Percentiles rank a stretch among this genome's conserved stretches.
phyloP scores from a whole-genome alignment of 345 rosid species.

The Citrus sinensis region DVS_A1.0 CM039162.1:7783501-7784000 shows the following conservation, averaged over 20 bases:
- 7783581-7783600: not conserved
- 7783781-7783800: not conserved
- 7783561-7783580: not conserved
- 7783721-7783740: not conserved
- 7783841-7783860: not conserved
- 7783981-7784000: not conserved
- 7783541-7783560: not conserved
- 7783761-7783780: not conserved
- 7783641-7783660: not conserved
- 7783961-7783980: not conserved
- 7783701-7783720: not conserved
- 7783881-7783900: not conserved
- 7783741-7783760: slow-evolving; percentile 1
- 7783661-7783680: not conserved
- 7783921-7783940: not conserved
- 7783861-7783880: not conserved
- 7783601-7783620: not conserved
- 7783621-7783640: not conserved
- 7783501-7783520: not conserved
- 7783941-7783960: not conserved
- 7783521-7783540: not conserved
- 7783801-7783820: not conserved
- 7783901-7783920: not conserved
- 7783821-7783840: not conserved
- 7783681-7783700: not conserved